Percentiles rank a stretch among this genome's conserved stretches.
phyloP scores from a whole-genome alignment of 192 early-diverging fungal genomes.

The Phycomyces blakesleeanus region DNA sequence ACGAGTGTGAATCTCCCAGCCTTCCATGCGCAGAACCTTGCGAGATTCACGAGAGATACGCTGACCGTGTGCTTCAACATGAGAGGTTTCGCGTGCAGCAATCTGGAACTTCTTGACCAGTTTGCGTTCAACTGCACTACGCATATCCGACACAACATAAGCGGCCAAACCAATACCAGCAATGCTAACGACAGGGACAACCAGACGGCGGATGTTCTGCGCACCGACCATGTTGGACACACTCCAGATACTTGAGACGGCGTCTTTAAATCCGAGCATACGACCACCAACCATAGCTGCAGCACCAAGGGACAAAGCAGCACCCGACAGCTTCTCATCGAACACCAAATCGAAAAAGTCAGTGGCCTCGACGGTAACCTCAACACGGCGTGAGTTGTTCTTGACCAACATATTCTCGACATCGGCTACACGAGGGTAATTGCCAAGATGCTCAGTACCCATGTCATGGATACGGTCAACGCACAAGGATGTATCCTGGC shows the following conservation, averaged over 20 bases:
- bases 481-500: constrained; percentile 33
- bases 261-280: constrained; percentile 33
- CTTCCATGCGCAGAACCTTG: constrained; percentile 62
- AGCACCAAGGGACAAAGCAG: constrained; percentile 26
- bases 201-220: constrained; percentile 58
- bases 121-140: constrained; percentile 66
- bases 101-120: constrained; percentile 56
- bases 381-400: constrained; percentile 18
- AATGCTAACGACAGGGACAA: constrained; percentile 54
- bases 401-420: constrained; percentile 25
- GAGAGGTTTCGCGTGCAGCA: constrained; percentile 41
- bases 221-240: constrained; percentile 58
- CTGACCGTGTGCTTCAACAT: constrained; percentile 58
- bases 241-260: constrained; percentile 31
- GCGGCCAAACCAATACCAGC: constrained; percentile 56
- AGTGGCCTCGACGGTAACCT: constrained; percentile 26
- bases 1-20: constrained; percentile 65
- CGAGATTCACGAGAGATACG: constrained; percentile 61
- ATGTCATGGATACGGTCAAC: constrained; percentile 41
- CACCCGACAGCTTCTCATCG: constrained; percentile 29
- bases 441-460: constrained; percentile 34
- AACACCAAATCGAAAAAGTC: constrained; percentile 39
- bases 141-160: constrained; percentile 69
- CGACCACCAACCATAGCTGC: constrained; percentile 34
- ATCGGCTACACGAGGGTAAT: constrained; percentile 18